These are phyloP conservation scores for Sphaerulina vaccinii DNA, from an alignment of 2,329 filamentous ascomycete genomes.

Conservation along the genomic window DNA sequence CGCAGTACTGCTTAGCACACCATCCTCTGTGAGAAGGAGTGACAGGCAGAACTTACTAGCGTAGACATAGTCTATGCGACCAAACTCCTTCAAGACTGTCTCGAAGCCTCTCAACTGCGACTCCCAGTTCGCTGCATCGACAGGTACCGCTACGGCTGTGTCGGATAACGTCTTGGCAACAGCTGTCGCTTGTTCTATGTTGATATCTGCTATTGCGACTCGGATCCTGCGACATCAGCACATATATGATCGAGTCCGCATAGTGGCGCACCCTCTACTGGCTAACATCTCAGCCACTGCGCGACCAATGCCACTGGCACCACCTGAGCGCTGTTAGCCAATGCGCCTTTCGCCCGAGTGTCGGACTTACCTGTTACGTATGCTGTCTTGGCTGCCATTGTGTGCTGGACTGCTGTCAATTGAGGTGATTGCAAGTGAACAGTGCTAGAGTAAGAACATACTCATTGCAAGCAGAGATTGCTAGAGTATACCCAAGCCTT, in stretches of 20 bases:
- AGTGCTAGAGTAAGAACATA: too few species aligned
- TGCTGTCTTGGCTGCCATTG: conserved; percentile 14
- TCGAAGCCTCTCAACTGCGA: conserved; percentile 42
- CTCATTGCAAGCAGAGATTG: too few species aligned
- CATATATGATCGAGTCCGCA: not conserved
- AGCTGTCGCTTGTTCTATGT: conserved; percentile 32
- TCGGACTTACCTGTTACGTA: conserved; percentile 16
- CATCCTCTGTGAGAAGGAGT: not conserved
- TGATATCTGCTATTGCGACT: conserved; percentile 50
- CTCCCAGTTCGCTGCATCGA: conserved; percentile 40
- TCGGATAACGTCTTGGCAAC: conserved; percentile 29
- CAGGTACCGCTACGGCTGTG: conserved; percentile 26
- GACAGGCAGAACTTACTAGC: conserved; percentile 35
- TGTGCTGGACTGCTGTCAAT: not conserved
- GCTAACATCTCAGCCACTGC: conserved; percentile 38
- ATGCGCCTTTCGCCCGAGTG: not conserved
- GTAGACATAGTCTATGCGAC: conserved; percentile 43
- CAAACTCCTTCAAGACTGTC: conserved; percentile 35
- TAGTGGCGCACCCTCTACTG: conserved; percentile 22
- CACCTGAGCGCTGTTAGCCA: conserved; percentile 11
- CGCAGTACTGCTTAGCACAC: not conserved
- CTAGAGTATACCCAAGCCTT: too few species aligned
- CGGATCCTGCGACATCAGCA: conserved; percentile 41
- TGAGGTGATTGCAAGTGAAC: too few species aligned
- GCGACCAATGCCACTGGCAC: conserved; percentile 37